phyloP scores from a whole-genome alignment of 2,329 filamentous ascomycete genomes.

The Cytospora piceae region DNA sequence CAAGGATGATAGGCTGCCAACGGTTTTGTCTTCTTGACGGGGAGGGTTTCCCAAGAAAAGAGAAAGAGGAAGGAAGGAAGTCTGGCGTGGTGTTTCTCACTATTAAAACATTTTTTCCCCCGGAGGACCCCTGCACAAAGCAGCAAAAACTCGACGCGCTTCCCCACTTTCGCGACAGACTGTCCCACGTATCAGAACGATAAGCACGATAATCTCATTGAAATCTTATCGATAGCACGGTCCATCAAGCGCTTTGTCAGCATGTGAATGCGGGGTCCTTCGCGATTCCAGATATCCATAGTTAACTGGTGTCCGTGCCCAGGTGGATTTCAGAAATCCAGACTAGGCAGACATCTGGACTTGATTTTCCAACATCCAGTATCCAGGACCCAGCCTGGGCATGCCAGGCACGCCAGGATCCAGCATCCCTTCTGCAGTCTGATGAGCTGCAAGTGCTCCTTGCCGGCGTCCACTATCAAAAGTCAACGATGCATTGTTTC shows the following conservation, averaged over 20 bases:
- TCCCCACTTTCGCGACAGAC: constrained; percentile 18
- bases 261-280: background rate
- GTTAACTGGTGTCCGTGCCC: background rate
- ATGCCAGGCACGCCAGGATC: background rate
- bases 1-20: constrained; percentile 22
- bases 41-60: constrained; percentile 31
- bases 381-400: background rate
- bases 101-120: constrained; percentile 23
- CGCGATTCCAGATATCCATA: background rate
- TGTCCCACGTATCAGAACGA: background rate
- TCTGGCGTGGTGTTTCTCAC: constrained; percentile 8
- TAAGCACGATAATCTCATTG: background rate
- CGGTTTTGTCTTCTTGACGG: constrained; percentile 29
- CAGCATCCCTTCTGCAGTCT: background rate
- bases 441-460: constrained; percentile 1
- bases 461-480: background rate
- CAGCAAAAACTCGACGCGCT: constrained; percentile 21
- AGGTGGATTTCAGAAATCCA: no score
- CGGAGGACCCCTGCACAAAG: constrained; percentile 14
- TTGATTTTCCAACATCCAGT: background rate
- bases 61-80: constrained; percentile 20
- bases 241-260: background rate
- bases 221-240: constrained; percentile 3
- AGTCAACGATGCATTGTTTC: background rate
- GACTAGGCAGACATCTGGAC: background rate